Conservation (phyloP, 2,329 filamentous ascomycete species). For the Seiridium unicorne region DNA sequence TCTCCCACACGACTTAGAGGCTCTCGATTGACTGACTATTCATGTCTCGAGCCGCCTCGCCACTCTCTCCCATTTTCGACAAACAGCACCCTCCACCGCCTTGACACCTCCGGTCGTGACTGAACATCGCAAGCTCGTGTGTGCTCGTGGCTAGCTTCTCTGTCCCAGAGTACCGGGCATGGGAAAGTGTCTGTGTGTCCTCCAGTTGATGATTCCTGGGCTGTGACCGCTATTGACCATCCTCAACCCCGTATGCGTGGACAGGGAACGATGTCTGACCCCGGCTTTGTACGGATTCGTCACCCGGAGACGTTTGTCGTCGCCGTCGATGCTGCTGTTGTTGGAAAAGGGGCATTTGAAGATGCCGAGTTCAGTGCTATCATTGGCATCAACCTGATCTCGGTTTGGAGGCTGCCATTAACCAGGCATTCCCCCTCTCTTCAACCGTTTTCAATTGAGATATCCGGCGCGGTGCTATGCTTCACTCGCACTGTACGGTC, state of each 20-base stretch:
- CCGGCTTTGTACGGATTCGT: neutral
- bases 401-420: no score
- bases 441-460: no score
- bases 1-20: no score
- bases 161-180: neutral
- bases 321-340: conserved; percentile 2
- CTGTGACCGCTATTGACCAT: neutral
- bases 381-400: no score
- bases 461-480: no score
- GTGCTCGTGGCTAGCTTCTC: neutral
- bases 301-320: neutral
- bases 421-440: no score
- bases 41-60: neutral
- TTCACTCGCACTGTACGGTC: no score
- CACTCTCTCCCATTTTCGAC: neutral
- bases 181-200: neutral
- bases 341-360: neutral
- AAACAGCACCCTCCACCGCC: neutral
- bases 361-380: neutral
- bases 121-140: neutral
- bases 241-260: neutral
- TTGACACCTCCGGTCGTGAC: neutral
- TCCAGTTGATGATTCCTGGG: conserved; percentile 3
- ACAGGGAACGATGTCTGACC: neutral
- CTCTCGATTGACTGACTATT: neutral